phyloP scores from a whole-genome alignment of 78 protist species.

The Dictyostelium firmibasis region DNA sequence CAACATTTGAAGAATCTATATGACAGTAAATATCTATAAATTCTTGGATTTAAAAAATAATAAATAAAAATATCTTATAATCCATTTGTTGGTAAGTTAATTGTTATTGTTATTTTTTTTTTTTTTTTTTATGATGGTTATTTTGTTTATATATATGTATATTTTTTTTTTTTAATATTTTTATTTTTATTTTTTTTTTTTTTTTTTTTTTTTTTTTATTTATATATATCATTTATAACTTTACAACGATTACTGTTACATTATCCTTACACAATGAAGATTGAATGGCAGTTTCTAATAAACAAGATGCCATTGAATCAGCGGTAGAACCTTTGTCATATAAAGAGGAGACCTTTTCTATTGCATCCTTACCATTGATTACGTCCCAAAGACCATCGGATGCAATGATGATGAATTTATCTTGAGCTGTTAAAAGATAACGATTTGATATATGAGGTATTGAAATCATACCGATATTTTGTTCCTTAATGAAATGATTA shows the following conservation, averaged over 20 bases:
- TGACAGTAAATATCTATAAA: too few relatives aligned
- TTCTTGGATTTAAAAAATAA: too few relatives aligned
- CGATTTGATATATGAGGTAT: conserved; percentile 70
- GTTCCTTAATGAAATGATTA: conserved; percentile 79
- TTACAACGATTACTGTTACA: conserved; percentile 74
- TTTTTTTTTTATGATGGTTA: not conserved
- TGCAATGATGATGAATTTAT: conserved; percentile 64
- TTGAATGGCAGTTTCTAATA: conserved; percentile 34
- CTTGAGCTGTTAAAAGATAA: conserved; percentile 13
- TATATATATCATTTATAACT: conserved; percentile 16
- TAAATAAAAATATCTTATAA: too few relatives aligned
- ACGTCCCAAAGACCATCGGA: conserved; percentile 83
- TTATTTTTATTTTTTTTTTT: not conserved
- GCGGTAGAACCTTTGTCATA: not conserved
- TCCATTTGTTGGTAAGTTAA: too few relatives aligned
- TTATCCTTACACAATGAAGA: conserved; percentile 69
- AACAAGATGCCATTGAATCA: conserved; percentile 26
- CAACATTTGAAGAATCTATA: too few relatives aligned
- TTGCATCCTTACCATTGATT: conserved; percentile 48
- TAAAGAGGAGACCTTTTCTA: not conserved
- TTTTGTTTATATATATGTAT: too few relatives aligned
- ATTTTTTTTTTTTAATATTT: not conserved
- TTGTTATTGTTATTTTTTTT: too few relatives aligned
- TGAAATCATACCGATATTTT: conserved; percentile 77
- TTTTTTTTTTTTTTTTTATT: not conserved